Base-by-base conservation (phyloP, 208 protist species). In the Trypanosoma brucei region DNA sequence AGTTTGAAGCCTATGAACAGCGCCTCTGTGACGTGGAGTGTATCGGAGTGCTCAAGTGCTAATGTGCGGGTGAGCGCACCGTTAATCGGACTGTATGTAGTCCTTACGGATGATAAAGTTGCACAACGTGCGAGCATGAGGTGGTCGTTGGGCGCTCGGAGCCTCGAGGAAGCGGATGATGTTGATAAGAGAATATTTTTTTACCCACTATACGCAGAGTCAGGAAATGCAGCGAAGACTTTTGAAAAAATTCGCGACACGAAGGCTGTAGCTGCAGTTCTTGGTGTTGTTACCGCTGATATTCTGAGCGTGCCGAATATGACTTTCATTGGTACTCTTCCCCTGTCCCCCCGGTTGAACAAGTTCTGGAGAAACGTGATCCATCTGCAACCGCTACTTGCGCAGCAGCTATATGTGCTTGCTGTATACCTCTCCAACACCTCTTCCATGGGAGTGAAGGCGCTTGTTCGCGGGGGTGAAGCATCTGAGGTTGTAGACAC, bases 331-430 rank as follows among this genome's bases (percentile, higher is more conserved):
- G 34, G 39, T 33, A 9, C 54, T 6, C 5, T 58, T 6, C 7
- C n/a, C 7, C 54, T 58, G 9, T 8, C 13, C 5, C 54, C 54
- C 7, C 54, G 54, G 35, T 42, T 66, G 22, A 52, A 13, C 34
- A 40, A 33, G n/a, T 6, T 14, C 13, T 38, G 14, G 60, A 22
- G 50, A n/a, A 77, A 71, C 58, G 48, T 61, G n/a, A 31, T 81
- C 35, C 65, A 60, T 51, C 4, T 81, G 36, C 69, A 62, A 40
- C 65, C 75, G 30, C 69, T 64, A 7, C 35, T 77, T 46, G 71
- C 58, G 55, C 70, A 81, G 62, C 42, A 81, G 58, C 62, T 70
- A 7, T 81, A 70, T 44, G 54, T 72, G 14, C 22, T 71, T 4
- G 54, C 35, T 6, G 13, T 36, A 9, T 58, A 58, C 35, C 4